Base-by-base conservation (phyloP, 208 protist species). In the Histomonas meleagridis region DNA sequence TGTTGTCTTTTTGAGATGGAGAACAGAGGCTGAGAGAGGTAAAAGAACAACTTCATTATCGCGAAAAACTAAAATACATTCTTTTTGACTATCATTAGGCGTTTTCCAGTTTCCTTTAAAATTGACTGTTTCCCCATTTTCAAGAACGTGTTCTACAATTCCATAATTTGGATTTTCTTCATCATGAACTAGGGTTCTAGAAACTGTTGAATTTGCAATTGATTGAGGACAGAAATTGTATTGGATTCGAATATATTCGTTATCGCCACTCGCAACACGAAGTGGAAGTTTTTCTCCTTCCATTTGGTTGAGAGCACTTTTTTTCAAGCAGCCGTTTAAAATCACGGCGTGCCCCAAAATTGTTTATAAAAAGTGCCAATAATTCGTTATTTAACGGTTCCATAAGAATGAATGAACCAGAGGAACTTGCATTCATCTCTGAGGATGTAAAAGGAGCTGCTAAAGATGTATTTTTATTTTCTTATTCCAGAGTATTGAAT, bases 401-500 rank as follows among this genome's bases (percentile, higher is more conserved):
- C n/a, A n/a, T 65, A 3, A 65, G 18, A 18, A 65, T 65, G 60
- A 65, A 65, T 65, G 60, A 65, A 26, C n/a, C 76, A 4, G 76
- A 86, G 55, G 76, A 86, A 49, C 76, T 86, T 46, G 76, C 76
- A 55, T 86, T 86, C 38, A 48, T 51, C 55, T 26, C 40, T 46
- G 76, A 86, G 55, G 43, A 86, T 55, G 76, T 86, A 53, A 86
- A 86, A 86, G 43, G 46, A 55, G 35, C 55, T 86, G 76, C 76
- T 38, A 86, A 86, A 48, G 76, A 86, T 86, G 76, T 86, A 86
- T 55, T 51, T 86, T 86, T 86, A 57, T 51, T 86, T 79, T 55
- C 76, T 86, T 55, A 86, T n/a, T 32, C 46, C 76, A 86, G 76
- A 86, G 76, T 86, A 86, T 86, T 55, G 76, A 86, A 86, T 51